These are phyloP conservation scores for Porphyridium purpureum DNA, from an alignment of 23 red algal species.

Conservation along the genomic window DNA sequence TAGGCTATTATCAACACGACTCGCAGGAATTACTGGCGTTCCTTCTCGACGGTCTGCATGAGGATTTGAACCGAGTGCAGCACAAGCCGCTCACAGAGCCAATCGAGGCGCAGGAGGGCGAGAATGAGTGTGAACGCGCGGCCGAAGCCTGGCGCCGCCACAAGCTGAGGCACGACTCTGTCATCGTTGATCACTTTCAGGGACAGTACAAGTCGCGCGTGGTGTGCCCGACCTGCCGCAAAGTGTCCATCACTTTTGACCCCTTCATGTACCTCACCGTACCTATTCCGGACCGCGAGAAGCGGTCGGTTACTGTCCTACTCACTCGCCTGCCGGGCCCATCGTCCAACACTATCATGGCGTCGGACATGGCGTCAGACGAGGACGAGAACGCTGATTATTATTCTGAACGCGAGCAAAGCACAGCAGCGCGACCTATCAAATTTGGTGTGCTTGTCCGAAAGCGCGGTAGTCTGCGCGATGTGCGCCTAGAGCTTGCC, in stretches of 20 bases:
- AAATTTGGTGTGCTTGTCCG: no score
- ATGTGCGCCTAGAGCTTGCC: no score
- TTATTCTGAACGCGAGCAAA: no score
- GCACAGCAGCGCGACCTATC: no score
- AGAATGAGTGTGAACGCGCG: constrained; percentile 8
- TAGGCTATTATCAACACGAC: constrained; percentile 27
- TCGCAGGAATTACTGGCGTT: constrained; percentile 27
- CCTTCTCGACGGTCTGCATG: constrained; percentile 27
- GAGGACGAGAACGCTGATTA: no score
- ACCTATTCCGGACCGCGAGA: constrained; percentile 11
- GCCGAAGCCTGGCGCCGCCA: constrained; percentile 17
- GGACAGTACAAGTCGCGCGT: constrained; percentile 23
- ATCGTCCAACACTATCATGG: no score
- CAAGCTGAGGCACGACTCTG: constrained; percentile 16
- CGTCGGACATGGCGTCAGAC: no score
- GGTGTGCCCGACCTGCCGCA: constrained; percentile 19
- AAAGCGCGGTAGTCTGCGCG: no score
- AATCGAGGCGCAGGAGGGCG: constrained; percentile 11
- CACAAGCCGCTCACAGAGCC: constrained; percentile 16
- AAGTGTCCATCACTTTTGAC: constrained; percentile 29
- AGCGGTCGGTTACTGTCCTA: no score
- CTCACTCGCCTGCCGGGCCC: no score
- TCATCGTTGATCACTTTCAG: constrained; percentile 28
- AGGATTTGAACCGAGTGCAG: constrained; percentile 27
- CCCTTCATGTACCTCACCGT: constrained; percentile 34